These are phyloP conservation scores for Trichophyton simii DNA, from an alignment of 2,329 filamentous ascomycete species.

Conservation along the genomic window DNA sequence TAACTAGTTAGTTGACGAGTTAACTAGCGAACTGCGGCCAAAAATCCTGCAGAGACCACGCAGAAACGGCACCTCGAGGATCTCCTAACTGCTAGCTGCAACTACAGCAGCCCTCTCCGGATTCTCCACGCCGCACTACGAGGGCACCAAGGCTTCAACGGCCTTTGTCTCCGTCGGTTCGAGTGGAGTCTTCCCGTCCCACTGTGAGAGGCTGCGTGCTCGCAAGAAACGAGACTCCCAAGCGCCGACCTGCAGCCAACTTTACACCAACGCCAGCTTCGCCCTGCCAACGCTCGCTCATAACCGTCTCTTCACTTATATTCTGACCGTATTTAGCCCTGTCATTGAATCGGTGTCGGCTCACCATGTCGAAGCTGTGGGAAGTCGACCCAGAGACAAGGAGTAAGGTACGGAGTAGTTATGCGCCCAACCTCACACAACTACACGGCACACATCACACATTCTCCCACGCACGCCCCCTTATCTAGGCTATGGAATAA, in stretches of 20 bases:
- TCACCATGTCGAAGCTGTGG: constrained; percentile 68
- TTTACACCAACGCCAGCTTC: neutral
- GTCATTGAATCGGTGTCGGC: neutral
- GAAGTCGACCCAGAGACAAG: constrained; percentile 96
- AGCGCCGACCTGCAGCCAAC: neutral
- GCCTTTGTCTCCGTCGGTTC: neutral
- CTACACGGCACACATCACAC: too few species aligned
- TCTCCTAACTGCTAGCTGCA: too few species aligned
- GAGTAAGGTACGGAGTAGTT: constrained; percentile 56
- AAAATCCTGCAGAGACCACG: too few species aligned
- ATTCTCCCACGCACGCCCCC: neutral
- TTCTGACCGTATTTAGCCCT: too few species aligned
- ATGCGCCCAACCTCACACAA: constrained; percentile 8
- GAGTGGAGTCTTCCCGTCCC: constrained; percentile 1
- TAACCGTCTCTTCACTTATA: neutral
- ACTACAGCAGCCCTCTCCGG: neutral
- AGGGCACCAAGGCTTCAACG: neutral
- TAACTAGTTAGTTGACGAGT: too few species aligned
- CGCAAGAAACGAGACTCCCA: neutral
- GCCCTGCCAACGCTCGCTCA: neutral
- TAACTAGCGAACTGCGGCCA: too few species aligned
- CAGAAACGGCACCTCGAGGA: too few species aligned
- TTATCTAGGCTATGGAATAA: neutral
- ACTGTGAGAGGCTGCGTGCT: neutral
- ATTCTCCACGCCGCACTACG: neutral